Base-by-base conservation (phyloP, 2,329 filamentous ascomycete species). In the Fusarium graminum region DNA sequence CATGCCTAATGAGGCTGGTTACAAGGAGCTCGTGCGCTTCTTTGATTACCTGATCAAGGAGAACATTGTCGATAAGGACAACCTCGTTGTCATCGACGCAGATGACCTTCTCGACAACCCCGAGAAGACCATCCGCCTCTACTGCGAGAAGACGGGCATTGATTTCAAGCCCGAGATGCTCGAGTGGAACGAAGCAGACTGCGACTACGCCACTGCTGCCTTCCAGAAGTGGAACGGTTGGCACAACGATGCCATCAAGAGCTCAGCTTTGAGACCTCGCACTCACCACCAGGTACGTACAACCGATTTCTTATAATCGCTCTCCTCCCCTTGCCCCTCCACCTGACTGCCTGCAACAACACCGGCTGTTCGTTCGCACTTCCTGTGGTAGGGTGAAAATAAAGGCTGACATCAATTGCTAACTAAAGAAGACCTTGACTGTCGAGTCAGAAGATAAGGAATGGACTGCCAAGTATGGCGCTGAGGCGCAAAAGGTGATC, bases 201-300 rank as follows among this genome's bases (percentile, higher is more conserved):
- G 90, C 71, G 88, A 93, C 50, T 82, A 86, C 63, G 94, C 94
- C 4, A 83, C 85, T 68, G 84, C 88, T 65, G 89, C 89, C 17
- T 98, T 98, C 80, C 93, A 94, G 80, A 98, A 99, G 82, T 98
- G 95, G 95, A 91, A 89, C 70, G 95, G 95, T 12, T 98, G 97
- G 81, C 95, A 98, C 77, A 92, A 98, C 70, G 95, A 98, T 82
- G 95, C 93, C 14, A 92, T 98, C 71, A 84, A 91, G 69, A 97
- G 92, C 75, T 90, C 85, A 36, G 89, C 88, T 63, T 81, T 99
- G 73, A 90, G 90, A 75, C 87, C 92, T 3, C 84, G 92, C 74
- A 82, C 83, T 43, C 84, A 89, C 67, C 85, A 88, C 26, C 83
- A 86, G 76, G 87, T 89, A 78, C 77, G 84, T 78, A 51, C 22